A percentile compares a stretch with the other conserved stretches of the same genome.
Evolutionary conservation across 495 filamentous ascomycete genomes (phyloP).

Genomic region (Aspergillus carlsbadensis): DNA sequence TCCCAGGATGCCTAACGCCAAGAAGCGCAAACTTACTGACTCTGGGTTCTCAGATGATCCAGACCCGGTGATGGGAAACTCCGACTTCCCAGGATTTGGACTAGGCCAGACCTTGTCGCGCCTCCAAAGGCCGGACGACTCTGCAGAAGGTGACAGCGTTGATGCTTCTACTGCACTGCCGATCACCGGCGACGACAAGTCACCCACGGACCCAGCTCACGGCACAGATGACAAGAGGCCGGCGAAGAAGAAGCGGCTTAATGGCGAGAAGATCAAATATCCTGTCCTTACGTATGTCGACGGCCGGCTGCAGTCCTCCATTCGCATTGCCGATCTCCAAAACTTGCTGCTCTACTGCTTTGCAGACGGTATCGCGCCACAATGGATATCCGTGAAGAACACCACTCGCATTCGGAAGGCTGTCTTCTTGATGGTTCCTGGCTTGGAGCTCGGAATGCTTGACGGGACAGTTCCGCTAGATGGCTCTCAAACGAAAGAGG

Average conservation of each 20-base stretch:
- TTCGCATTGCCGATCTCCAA: conserved; percentile 79
- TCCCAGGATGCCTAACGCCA: conserved; percentile 23
- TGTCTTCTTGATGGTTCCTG: conserved; percentile 92
- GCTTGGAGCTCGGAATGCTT: conserved; percentile 88
- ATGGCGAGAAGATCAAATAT: conserved; percentile 68
- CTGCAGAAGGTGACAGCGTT: conserved; percentile 11
- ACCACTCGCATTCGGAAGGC: conserved; percentile 75
- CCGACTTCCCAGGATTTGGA: conserved; percentile 20
- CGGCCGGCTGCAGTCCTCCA: conserved; percentile 66
- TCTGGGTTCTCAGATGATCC: conserved; percentile 24
- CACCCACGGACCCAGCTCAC: conserved; percentile 8
- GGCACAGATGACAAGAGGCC: conserved; percentile 13
- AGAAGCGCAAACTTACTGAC: conserved; percentile 38
- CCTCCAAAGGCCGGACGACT: conserved; percentile 22
- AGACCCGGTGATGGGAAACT: conserved; percentile 21
- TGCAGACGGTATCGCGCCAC: conserved; percentile 77
- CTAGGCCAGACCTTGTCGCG: conserved; percentile 33
- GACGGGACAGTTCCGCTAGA: conserved; percentile 60
- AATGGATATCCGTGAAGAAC: conserved; percentile 82
- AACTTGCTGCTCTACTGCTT: conserved; percentile 83
- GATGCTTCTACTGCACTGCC: neutral
- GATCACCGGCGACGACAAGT: conserved; percentile 25
- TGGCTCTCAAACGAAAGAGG: conserved; percentile 25
- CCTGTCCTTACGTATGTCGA: conserved; percentile 70
- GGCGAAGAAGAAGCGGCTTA: conserved; percentile 39